These are phyloP conservation scores for Apiotrichum veenhuisii DNA, from an alignment of 1,284 basidiomycete genomes.

Conservation along the genomic window DNA sequence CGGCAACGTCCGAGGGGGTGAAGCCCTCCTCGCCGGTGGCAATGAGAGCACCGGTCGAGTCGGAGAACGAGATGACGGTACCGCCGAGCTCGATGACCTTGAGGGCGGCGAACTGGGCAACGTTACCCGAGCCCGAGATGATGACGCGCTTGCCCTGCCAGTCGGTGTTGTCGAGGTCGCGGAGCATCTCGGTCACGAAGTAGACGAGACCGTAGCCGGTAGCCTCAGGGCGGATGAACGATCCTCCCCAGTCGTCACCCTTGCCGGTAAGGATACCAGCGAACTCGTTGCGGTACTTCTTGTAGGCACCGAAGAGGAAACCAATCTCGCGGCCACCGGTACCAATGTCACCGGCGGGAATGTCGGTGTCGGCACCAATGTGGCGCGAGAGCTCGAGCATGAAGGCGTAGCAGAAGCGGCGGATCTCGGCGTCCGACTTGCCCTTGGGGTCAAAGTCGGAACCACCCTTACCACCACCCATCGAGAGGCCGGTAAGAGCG, in stretches of 20 bases:
- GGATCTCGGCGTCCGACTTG: constrained; percentile 70
- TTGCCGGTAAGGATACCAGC: constrained; percentile 74
- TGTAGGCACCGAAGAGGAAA: constrained; percentile 71
- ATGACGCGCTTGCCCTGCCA: constrained; percentile 61
- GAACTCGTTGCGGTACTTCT: constrained; percentile 70
- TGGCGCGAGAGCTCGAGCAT: constrained; percentile 69
- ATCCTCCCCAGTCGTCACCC: constrained; percentile 69
- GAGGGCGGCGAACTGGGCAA: constrained; percentile 72
- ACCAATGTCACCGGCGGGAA: constrained; percentile 73
- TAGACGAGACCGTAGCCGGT: constrained; percentile 73
- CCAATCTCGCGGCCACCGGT: constrained; percentile 67
- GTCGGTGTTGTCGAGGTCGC: constrained; percentile 51
- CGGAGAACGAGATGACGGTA: constrained; percentile 69
- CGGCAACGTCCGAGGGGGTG: constrained; percentile 58
- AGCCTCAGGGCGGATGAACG: constrained; percentile 67
- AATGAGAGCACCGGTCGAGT: constrained; percentile 70
- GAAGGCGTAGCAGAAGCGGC: constrained; percentile 65
- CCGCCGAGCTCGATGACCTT: constrained; percentile 76
- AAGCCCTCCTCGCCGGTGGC: constrained; percentile 56
- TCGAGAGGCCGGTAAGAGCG: constrained; percentile 70
- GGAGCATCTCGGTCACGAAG: constrained; percentile 61
- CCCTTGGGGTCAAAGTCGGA: constrained; percentile 79
- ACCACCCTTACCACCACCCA: constrained; percentile 71
- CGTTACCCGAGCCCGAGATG: constrained; percentile 71
- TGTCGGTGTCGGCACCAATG: constrained; percentile 71